phyloP scores from a whole-genome alignment of 73 alveolate species.

The Symbiodinium pilosum region DNA sequence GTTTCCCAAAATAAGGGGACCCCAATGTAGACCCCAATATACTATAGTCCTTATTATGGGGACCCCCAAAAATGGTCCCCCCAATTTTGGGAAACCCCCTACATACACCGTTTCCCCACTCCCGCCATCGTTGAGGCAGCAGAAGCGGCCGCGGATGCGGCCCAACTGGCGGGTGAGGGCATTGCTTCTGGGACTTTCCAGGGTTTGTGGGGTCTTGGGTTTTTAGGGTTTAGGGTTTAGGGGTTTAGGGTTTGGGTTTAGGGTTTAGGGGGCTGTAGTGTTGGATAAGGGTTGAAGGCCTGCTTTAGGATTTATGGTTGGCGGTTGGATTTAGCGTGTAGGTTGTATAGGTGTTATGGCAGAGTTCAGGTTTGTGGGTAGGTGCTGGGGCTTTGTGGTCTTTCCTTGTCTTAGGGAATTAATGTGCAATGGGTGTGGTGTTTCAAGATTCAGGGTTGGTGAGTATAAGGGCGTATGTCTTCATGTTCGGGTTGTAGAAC shows the following conservation, averaged over 20 bases:
- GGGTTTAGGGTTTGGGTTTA: neutral
- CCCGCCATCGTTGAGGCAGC: conserved; percentile 20
- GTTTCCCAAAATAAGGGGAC: too few relatives aligned
- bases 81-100: too few relatives aligned
- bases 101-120: too few relatives aligned
- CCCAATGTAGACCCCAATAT: too few relatives aligned
- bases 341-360: neutral
- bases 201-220: neutral
- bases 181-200: neutral
- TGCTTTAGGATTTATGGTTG: neutral
- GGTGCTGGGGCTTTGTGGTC: neutral
- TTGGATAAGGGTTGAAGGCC: neutral
- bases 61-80: too few relatives aligned
- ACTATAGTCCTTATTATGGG: too few relatives aligned
- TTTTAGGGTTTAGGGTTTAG: neutral
- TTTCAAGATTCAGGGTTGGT: too few relatives aligned
- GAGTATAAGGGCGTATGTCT: too few relatives aligned
- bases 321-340: neutral
- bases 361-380: neutral
- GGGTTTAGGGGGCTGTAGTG: conserved; percentile 3
- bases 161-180: conserved; percentile 56
- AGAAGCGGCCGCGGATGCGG: conserved; percentile 62
- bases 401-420: too few relatives aligned
- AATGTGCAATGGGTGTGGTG: too few relatives aligned
- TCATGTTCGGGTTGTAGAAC: too few relatives aligned